A percentile compares a stretch with the other conserved stretches of the same genome.
phyloP scores from a whole-genome alignment of 2,329 filamentous ascomycete genomes.

The Trichoderma koningiopsis region DNA sequence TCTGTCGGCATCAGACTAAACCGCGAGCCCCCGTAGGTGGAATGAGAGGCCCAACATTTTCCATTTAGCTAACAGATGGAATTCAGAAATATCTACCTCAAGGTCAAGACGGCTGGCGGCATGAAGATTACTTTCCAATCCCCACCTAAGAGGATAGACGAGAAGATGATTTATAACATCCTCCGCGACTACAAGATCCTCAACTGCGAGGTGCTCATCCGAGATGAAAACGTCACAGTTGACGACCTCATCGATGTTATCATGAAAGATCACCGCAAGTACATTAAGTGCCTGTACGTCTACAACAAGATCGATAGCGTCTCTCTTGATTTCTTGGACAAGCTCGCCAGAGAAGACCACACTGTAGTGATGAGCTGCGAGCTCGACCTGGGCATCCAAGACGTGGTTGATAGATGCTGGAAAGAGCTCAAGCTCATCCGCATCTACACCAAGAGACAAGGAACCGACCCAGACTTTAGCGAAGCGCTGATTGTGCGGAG shows the following conservation, averaged over 20 bases:
- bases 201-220: conserved; percentile 93
- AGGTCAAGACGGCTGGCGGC: conserved; percentile 90
- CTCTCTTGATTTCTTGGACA: conserved; percentile 89
- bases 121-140: conserved; percentile 98
- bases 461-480: conserved; percentile 80
- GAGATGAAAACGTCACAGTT: conserved; percentile 92
- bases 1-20: conserved; percentile 94
- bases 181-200: conserved; percentile 98
- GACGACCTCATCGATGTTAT: conserved; percentile 99
- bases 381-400: conserved; percentile 86
- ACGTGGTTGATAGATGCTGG: conserved; percentile 95
- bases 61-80: conserved; percentile 26
- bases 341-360: conserved; percentile 86
- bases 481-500: conserved; percentile 92
- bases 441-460: conserved; percentile 96
- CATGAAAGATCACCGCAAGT: conserved; percentile 98
- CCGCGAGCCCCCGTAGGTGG: conserved; percentile 77
- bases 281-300: conserved; percentile 92
- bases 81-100: conserved; percentile 89
- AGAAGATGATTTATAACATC: conserved; percentile 98
- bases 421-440: conserved; percentile 86
- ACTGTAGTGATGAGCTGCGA: conserved; percentile 98
- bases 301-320: conserved; percentile 99
- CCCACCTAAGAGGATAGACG: conserved; percentile 87
- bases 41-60: neutral